Base-by-base conservation (phyloP, 176 grass and related monocot genomes). In the Oryza australiensis region DNA sequence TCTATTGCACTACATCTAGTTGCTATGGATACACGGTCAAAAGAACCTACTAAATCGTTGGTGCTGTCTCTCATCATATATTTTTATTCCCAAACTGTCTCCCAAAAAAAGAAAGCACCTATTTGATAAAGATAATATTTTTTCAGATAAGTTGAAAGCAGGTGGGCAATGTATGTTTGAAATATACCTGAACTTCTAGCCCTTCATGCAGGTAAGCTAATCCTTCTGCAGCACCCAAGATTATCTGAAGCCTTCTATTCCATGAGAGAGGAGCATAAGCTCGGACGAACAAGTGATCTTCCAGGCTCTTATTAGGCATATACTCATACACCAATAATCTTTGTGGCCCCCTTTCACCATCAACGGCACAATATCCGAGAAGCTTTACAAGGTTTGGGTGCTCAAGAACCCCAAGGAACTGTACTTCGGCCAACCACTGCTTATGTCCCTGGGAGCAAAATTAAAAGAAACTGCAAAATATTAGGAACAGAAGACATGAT, bases 371-470 rank as follows among this genome's bases (percentile, higher is more conserved):
- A 75, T 93, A 98, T 72, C 95, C 95, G 33, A 98, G 72, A 22
- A 98, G 84, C 42, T 94, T 98, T 15, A 98, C 95, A 76, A 98
- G 92, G 87, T 98, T 98, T 68, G 90, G 95, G 43, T 98, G 95
- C 62, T 98, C 95, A 70, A 98, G 82, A 70, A 98, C 90, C 7
- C 89, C 95, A 18, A 98, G 92, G 77, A 98, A 98, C 85, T 94
- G 95, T 24, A 98, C 95, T 90, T 98, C 95, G 4, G 95, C 90
- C 55, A 98, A 72, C 95, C 95, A 98, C 37, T 98, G 92, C 85
- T 98, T 98, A 76, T 98, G 95, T 13, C 95, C 95, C 95, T 98
- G 85, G 23, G 4, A 51, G 68, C 23, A 70, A 85, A 65, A 74
- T 66, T 26, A 10, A 70, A 74, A 78, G n/a, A 69, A 86, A 45